Base-by-base conservation (phyloP, 257 asterid genomes). In the Solanum chilense region DNA sequence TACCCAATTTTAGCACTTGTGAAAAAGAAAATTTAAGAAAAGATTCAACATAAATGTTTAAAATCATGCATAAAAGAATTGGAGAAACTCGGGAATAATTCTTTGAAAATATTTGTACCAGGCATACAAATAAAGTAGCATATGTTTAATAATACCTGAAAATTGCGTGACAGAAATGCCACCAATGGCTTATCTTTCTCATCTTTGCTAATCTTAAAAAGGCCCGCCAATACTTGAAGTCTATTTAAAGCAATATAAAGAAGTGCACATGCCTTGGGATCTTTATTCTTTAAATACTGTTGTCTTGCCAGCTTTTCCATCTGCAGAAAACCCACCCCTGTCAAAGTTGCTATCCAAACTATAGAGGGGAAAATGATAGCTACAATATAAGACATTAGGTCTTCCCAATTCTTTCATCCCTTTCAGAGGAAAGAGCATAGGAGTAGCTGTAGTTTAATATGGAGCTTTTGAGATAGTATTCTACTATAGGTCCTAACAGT, bases 261-360 rank as follows among this genome's bases (percentile, higher is more conserved):
- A 87, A 97, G 99, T 14, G 97, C 89, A 90, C 99, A 95, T 81
- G 94, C 97, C 94, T 91, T 97, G 64, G 99, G 99, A 92, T 97
- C 99, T 91, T 90, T 97, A 77, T 89, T 92, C 93, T 92, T 97
- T 93, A 97, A 90, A 90, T 93, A 97, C 84, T 85, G 95, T 87
- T 90, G 98, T 89, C 98, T 93, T 71, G 99, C 99, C 91, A 97
- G 91, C 92, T 92, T 93, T 92, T 97, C 99, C 94, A 97, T 95
- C 99, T 97, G 92, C 91, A 90, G 86, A 70, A 84, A 89, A 82
- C 85, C 85, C 68, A 89, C 80, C 90, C 56, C 82, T 31, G 87
- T 86, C 60, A 75, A 87, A 84, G 87, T 56, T 85, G 68, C 83
- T 42, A 69, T 49, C 66, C 68, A 69, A n/a, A 73, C 47, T 71